Conservation (phyloP, 2,329 filamentous ascomycete genomes). For the Pestalotiopsis sp. region DNA sequence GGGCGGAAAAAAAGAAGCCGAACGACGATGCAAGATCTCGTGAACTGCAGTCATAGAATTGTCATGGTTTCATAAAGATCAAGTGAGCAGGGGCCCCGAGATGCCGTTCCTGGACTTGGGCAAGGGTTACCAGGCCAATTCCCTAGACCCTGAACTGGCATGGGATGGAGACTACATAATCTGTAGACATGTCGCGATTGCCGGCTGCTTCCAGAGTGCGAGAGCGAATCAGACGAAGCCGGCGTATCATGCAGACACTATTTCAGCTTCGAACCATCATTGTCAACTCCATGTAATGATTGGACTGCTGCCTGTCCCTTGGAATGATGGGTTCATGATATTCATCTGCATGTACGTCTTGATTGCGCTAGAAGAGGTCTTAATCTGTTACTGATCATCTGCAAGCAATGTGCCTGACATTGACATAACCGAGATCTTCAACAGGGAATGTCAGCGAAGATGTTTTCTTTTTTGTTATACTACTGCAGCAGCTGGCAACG, state of each 20-base stretch:
- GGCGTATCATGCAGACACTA: neutral
- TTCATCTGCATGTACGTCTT: neutral
- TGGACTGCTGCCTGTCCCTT: too few relatives aligned
- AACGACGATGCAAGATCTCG: neutral
- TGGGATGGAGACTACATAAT: too few relatives aligned
- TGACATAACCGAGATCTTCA: neutral
- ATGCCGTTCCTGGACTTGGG: neutral
- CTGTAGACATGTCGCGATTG: too few relatives aligned
- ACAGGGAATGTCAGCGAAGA: neutral
- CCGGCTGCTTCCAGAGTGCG: neutral
- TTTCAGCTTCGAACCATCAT: neutral
- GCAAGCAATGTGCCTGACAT: neutral
- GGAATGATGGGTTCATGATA: neutral
- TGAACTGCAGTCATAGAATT: neutral
- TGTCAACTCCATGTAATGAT: neutral
- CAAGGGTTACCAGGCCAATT: neutral
- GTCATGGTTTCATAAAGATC: neutral
- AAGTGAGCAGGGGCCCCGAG: neutral
- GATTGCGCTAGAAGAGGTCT: neutral
- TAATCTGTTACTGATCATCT: neutral
- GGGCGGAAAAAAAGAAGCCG: neutral
- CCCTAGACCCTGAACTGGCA: too few relatives aligned
- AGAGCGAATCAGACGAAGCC: neutral
- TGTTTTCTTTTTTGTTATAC: neutral
- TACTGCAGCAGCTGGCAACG: neutral